These are phyloP conservation scores for Candida pseudoviswanathii DNA, from an alignment of 1,139 yeast genomes.

Conservation along the genomic window DNA sequence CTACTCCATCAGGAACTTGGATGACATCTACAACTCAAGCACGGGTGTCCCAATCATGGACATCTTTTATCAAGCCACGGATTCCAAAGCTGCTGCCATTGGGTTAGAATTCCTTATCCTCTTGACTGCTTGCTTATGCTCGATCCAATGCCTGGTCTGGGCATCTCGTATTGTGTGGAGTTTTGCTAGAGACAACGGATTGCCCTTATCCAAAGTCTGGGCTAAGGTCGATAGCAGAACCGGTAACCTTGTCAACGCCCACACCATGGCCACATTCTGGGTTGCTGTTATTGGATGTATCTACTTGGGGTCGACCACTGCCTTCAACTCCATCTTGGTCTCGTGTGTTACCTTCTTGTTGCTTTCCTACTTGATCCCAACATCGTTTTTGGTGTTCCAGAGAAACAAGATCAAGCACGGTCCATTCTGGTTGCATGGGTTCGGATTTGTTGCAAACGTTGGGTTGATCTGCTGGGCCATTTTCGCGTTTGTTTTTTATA, in stretches of 20 bases:
- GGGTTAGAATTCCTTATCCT: slow-evolving; percentile 59
- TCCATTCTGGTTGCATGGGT: slow-evolving; percentile 52
- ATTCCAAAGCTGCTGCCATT: slow-evolving; percentile 58
- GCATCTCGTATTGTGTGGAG: slow-evolving; percentile 79
- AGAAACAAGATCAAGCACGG: slow-evolving; percentile 40
- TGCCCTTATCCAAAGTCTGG: slow-evolving; percentile 42
- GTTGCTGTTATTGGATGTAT: slow-evolving; percentile 41
- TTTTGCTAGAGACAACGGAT: slow-evolving; percentile 64
- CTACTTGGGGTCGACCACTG: slow-evolving; percentile 45
- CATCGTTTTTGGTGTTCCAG: slow-evolving; percentile 33
- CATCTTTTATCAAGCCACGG: slow-evolving; percentile 60
- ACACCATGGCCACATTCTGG: slow-evolving; percentile 38
- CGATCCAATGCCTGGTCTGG: slow-evolving; percentile 75
- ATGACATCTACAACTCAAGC: slow-evolving; percentile 43
- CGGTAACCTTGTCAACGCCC: slow-evolving; percentile 43
- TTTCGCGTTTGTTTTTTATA: slow-evolving; percentile 43
- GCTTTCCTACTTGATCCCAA: slow-evolving; percentile 38
- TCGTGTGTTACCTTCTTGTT: slow-evolving; percentile 41
- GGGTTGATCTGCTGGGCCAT: slow-evolving; percentile 35
- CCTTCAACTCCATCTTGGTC: slow-evolving; percentile 42
- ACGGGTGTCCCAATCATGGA: slow-evolving; percentile 68
- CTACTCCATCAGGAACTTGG: slow-evolving; percentile 56
- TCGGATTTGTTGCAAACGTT: slow-evolving; percentile 19
- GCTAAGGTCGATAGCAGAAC: slow-evolving; percentile 30
- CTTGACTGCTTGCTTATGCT: slow-evolving; percentile 69